Conservation (phyloP, 129 eudicot species). For the Tagetes erecta region DNA sequence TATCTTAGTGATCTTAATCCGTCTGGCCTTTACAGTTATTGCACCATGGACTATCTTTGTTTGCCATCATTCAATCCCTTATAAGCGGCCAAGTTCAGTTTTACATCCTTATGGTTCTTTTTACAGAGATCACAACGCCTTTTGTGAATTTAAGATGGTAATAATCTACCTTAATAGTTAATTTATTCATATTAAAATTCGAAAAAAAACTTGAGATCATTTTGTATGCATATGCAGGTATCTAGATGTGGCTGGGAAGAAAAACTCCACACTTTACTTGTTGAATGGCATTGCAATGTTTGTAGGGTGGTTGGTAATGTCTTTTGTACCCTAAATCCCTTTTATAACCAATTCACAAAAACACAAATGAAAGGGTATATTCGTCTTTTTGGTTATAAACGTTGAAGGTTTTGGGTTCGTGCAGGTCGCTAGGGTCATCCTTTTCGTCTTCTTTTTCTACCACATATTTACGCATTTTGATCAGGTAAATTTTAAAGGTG, state of each 20-base stretch:
- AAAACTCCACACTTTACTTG: constrained; percentile 61
- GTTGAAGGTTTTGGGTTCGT: constrained; percentile 7
- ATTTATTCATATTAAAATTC: constrained; percentile 12
- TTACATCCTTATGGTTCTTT: constrained; percentile 77
- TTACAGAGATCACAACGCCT: constrained; percentile 83
- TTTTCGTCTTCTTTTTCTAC: constrained; percentile 66
- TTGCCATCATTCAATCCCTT: constrained; percentile 60
- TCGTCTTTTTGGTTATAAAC: constrained; percentile 12
- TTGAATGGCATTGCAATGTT: constrained; percentile 78
- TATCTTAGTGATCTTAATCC: neutral
- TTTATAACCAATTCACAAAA: neutral
- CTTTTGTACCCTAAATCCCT: constrained; percentile 20
- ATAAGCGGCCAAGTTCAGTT: constrained; percentile 73
- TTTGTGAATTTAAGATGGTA: constrained; percentile 87
- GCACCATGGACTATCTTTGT: constrained; percentile 82
- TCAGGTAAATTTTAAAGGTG: constrained; percentile 44
- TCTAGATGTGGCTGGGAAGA: constrained; percentile 68
- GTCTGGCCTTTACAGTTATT: constrained; percentile 44
- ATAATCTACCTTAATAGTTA: constrained; percentile 8
- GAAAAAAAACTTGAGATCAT: neutral
- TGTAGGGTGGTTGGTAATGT: constrained; percentile 84
- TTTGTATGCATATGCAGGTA: constrained; percentile 51
- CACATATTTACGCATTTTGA: constrained; percentile 73
- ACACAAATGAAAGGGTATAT: neutral
- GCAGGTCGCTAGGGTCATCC: constrained; percentile 74